phyloP scores from a whole-genome alignment of 305 asterid genomes.

The Ajuga reptans region DNA sequence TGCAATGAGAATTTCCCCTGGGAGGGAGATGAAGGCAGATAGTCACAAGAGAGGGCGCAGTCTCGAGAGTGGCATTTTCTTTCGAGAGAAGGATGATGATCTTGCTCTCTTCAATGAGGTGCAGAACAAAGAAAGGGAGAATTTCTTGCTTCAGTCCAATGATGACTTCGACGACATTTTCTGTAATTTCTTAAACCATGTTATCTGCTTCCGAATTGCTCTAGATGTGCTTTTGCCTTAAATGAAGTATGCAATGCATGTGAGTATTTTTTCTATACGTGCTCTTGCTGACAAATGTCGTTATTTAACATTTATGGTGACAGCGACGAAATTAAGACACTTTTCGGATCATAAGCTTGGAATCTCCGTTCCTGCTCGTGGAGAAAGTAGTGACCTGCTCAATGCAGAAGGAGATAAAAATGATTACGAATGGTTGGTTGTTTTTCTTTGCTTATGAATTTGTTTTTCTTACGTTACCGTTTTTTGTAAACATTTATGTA shows the following conservation, averaged over 20 bases:
- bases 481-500: neutral
- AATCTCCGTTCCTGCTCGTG: conserved; percentile 71
- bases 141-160: conserved; percentile 76
- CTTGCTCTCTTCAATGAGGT: conserved; percentile 90
- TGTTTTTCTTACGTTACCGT: conserved; percentile 5
- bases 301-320: conserved; percentile 29
- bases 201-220: conserved; percentile 15
- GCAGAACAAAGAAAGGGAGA: conserved; percentile 72
- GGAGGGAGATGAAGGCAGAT: conserved; percentile 65
- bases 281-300: conserved; percentile 27
- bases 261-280: conserved; percentile 7
- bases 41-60: conserved; percentile 85
- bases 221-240: conserved; percentile 21
- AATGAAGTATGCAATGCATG: conserved; percentile 7
- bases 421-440: conserved; percentile 85
- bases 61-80: conserved; percentile 64
- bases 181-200: conserved; percentile 45
- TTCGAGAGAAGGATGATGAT: conserved; percentile 66
- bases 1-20: conserved; percentile 65
- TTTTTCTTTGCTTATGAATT: conserved; percentile 16
- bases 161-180: conserved; percentile 73
- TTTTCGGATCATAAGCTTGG: conserved; percentile 65
- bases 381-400: conserved; percentile 84
- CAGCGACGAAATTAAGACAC: conserved; percentile 60
- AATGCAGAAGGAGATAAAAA: conserved; percentile 82